phyloP scores from a whole-genome alignment of 768 basidiomycete species.

The Termitomyces sp. region DNA sequence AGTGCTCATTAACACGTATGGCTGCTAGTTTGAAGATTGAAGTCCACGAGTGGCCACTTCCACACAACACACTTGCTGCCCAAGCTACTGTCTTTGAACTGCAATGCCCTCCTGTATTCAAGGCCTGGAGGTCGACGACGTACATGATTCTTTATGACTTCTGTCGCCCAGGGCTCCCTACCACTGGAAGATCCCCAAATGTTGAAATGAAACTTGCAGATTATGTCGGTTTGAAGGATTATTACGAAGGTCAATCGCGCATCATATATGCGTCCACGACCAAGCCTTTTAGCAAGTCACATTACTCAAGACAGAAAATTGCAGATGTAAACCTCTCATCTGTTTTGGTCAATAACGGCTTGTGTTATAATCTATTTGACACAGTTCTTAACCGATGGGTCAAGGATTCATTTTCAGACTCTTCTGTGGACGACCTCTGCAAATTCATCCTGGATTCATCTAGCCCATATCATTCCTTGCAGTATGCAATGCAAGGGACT shows the following conservation, averaged over 20 bases:
- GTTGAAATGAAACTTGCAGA: background rate
- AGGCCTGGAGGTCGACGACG: constrained; percentile 39
- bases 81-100: constrained; percentile 38
- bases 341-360: constrained; percentile 22
- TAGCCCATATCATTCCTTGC: constrained; percentile 28
- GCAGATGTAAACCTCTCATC: constrained; percentile 15
- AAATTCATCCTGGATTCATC: constrained; percentile 17
- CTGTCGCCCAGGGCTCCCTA: constrained; percentile 12
- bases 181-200: constrained; percentile 1
- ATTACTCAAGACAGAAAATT: constrained; percentile 20
- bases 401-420: constrained; percentile 9
- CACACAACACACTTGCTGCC: constrained; percentile 16
- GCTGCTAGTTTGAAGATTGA: constrained; percentile 21
- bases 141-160: constrained; percentile 32
- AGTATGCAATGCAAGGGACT: constrained; percentile 29
- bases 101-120: constrained; percentile 30
- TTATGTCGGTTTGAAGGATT: constrained; percentile 1
- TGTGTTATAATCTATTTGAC: constrained; percentile 27
- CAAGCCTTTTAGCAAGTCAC: constrained; percentile 26
- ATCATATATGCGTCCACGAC: constrained; percentile 31
- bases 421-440: constrained; percentile 24
- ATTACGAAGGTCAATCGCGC: constrained; percentile 10
- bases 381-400: constrained; percentile 1
- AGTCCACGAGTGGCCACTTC: constrained; percentile 45
- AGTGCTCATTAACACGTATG: constrained; percentile 15